A percentile compares a stretch with the other conserved stretches of the same genome.
Evolutionary conservation across 768 basidiomycete genomes (phyloP).

Genomic region (Tricholoma hemisulphureum): DNA sequence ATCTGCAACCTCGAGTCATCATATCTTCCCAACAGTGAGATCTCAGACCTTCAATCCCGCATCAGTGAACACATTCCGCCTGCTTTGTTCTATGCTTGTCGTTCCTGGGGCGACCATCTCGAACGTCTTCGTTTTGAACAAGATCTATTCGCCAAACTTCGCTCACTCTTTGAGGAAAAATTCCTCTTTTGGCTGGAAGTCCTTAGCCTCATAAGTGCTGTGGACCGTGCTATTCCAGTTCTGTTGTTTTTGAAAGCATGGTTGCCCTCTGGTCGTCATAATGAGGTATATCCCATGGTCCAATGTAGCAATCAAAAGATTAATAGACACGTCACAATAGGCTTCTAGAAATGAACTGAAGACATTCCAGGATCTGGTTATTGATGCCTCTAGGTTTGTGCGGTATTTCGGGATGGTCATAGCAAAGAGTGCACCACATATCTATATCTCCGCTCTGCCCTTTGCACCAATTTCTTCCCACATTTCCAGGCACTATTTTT

Average conservation of each 20-base stretch:
- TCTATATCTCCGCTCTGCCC: not conserved
- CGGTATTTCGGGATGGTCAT: not conserved
- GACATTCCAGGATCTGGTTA: not conserved
- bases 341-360: not conserved
- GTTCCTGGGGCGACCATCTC: not conserved
- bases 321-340: not conserved
- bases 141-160: not conserved
- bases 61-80: not conserved
- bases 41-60: not conserved
- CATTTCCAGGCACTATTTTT: not conserved
- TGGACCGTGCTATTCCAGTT: not conserved
- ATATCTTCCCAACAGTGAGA: not conserved
- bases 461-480: not conserved
- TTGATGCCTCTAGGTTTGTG: not conserved
- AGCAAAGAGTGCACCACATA: not conserved
- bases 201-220: not conserved
- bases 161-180: not conserved
- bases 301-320: not conserved
- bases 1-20: not conserved
- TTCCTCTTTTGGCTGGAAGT: not conserved
- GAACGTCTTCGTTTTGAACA: not conserved
- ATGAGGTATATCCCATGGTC: not conserved
- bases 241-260: not conserved
- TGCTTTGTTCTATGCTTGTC: not conserved
- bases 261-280: not conserved